These are phyloP conservation scores for Lepiota brunneoincarnata DNA, from an alignment of 768 basidiomycete species.

Conservation along the genomic window DNA sequence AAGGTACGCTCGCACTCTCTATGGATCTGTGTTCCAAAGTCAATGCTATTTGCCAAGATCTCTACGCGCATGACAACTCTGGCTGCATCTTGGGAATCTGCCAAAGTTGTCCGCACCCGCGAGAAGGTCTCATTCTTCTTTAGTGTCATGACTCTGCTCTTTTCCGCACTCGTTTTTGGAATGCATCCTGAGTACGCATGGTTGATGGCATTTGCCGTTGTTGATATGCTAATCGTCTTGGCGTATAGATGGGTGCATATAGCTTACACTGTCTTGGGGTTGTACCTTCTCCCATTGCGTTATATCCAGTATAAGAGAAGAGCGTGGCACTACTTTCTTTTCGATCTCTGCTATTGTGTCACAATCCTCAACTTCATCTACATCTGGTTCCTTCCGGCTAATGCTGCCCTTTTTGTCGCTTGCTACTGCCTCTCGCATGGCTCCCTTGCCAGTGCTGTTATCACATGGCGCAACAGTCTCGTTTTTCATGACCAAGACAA, in stretches of 20 bases:
- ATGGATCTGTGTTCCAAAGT: slow-evolving; percentile 9
- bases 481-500: slow-evolving; percentile 98
- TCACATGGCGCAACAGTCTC: slow-evolving; percentile 97
- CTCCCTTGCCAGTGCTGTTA: slow-evolving; percentile 87
- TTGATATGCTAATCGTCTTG: slow-evolving; percentile 11
- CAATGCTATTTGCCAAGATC: slow-evolving; percentile 45
- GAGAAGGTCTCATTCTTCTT: slow-evolving; percentile 91
- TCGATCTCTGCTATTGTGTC: slow-evolving; percentile 91
- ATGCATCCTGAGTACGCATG: slow-evolving; percentile 75
- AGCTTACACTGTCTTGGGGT: slow-evolving; percentile 74
- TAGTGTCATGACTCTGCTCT: slow-evolving; percentile 86
- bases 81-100: slow-evolving; percentile 88
- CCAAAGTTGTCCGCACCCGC: slow-evolving; percentile 79
- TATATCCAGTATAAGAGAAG: slow-evolving; percentile 89
- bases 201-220: background rate
- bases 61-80: slow-evolving; percentile 76
- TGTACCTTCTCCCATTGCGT: slow-evolving; percentile 81
- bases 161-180: slow-evolving; percentile 86
- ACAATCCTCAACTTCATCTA: slow-evolving; percentile 90
- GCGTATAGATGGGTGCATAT: slow-evolving; percentile 80
- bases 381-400: slow-evolving; percentile 86
- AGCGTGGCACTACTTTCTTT: slow-evolving; percentile 92
- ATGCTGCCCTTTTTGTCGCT: slow-evolving; percentile 77
- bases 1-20: slow-evolving; percentile 50
- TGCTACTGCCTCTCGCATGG: slow-evolving; percentile 94